Percentiles rank a stretch among this genome's conserved stretches.
Conservation (phyloP, 2,329 filamentous ascomycete species). For the Aureobasidium melanogenum region DNA sequence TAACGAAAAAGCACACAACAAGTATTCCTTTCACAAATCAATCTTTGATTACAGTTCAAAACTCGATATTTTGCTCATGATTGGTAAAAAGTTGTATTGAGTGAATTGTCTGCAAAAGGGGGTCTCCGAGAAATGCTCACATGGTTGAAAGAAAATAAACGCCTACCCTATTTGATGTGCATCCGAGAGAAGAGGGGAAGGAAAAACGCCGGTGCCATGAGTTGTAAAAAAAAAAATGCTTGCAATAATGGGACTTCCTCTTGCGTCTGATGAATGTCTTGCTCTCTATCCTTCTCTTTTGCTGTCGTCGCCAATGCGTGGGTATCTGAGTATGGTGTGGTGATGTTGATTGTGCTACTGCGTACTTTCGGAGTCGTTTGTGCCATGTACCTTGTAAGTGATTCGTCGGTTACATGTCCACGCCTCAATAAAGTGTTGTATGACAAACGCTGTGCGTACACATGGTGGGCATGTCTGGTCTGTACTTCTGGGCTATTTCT, state of each 20-base stretch:
- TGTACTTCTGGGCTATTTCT: background rate
- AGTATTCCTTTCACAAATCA: too few species aligned
- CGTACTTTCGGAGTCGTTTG: background rate
- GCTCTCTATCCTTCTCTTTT: background rate
- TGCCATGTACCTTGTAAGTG: background rate
- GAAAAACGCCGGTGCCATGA: conserved; percentile 1
- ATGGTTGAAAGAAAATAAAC: background rate
- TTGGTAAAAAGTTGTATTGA: too few species aligned
- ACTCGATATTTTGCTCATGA: background rate
- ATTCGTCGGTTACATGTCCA: background rate
- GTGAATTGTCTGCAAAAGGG: background rate
- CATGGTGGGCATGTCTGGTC: background rate
- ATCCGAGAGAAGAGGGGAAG: background rate
- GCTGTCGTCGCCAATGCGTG: background rate
- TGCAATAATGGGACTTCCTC: background rate
- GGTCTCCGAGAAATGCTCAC: background rate
- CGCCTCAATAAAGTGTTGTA: background rate
- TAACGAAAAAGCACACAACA: background rate
- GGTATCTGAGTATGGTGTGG: background rate
- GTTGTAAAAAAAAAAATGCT: background rate
- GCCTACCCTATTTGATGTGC: background rate
- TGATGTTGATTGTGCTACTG: background rate
- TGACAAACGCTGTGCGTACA: background rate
- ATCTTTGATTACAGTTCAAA: background rate
- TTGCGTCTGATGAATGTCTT: background rate